Evolutionary conservation across 1,284 basidiomycete genomes (phyloP), one percentile per base, ranked within the genome.

Genomic region (Boletus albobrunnescens): DNA sequence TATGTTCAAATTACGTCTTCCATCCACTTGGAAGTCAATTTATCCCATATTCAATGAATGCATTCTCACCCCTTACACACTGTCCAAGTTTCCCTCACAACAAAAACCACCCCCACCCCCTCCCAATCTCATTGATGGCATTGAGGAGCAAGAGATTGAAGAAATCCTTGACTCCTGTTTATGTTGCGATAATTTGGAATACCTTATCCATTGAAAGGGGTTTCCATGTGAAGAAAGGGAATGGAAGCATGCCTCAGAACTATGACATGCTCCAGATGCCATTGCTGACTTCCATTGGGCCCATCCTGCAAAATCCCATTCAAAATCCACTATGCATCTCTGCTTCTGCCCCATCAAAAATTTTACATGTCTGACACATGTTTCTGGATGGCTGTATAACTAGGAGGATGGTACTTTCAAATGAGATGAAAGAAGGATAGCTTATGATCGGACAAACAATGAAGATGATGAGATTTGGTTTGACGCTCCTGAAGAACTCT

Each of bases 1-100:
- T 3, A 47, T 54, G 0, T 63, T 41, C 16, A 45, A 50, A n/a
- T 30, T 64, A 0, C 10, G 22, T 1, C 36, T 65, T 0, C 56
- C 56, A 0, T 0, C 2, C 0, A 47, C 44, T 0, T 57, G 57
- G 55, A 37, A 39, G 2, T 9, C 35, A 6, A 50, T 61, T 1
- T 48, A 60, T 14, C 57, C 52, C 0, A 32, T 60, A 1, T 51
- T 58, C 12, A 51, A 60, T 9, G 41, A 55, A 9, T 46, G 36
- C 2, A 28, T 53, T 0, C 46, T 64, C 0, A 23, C 42, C 0
- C 49, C 19, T 0, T 52, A 8, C 22, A 10, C 2, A 19, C 20
- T 47, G 2, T 47, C 59, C 1, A 1, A 26, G n/a, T 55, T 20
- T 16, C 46, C 49, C 0, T 49, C 32, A 0, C 53, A 54, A 10